These are phyloP conservation scores for Fusarium nelsonii DNA, from an alignment of 2,329 filamentous ascomycete genomes.

Conservation along the genomic window DNA sequence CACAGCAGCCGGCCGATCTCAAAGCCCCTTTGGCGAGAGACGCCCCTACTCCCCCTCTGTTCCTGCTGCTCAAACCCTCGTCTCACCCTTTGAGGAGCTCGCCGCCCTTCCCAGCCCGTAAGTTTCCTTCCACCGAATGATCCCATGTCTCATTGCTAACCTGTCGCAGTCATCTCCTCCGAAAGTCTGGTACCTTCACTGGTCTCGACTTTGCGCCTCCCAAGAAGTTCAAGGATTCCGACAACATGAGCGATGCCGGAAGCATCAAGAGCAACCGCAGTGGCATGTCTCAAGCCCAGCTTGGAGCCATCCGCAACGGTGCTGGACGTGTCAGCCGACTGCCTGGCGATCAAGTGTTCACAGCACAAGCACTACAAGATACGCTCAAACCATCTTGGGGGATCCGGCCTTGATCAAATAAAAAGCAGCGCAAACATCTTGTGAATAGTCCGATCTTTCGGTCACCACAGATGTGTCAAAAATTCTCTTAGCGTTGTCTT, in stretches of 20 bases:
- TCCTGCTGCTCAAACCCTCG: conserved; percentile 81
- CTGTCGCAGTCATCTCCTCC: conserved; percentile 71
- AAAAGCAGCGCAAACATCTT: conserved; percentile 24
- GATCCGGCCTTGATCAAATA: conserved; percentile 59
- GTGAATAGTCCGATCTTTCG: conserved; percentile 13
- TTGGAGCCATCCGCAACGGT: conserved; percentile 80
- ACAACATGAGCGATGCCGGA: conserved; percentile 73
- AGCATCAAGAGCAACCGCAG: conserved; percentile 74
- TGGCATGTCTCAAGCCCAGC: conserved; percentile 78
- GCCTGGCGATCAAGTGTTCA: conserved; percentile 84
- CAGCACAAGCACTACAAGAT: conserved; percentile 73
- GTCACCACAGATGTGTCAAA: conserved; percentile 16
- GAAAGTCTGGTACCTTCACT: conserved; percentile 84
- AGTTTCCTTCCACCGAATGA: conserved; percentile 58
- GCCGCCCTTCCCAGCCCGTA: conserved; percentile 88
- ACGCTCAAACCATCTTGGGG: conserved; percentile 71
- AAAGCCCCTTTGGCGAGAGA: conserved; percentile 73
- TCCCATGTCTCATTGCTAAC: conserved; percentile 44
- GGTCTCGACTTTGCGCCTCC: conserved; percentile 84
- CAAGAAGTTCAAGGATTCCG: conserved; percentile 75
- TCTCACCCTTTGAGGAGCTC: conserved; percentile 88
- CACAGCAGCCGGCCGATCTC: conserved; percentile 75
- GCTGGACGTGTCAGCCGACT: conserved; percentile 89
- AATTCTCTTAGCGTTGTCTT: conserved; percentile 37
- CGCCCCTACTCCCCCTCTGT: conserved; percentile 81